Percentiles rank a stretch among this genome's conserved stretches.
These are phyloP conservation scores for Mucor ambiguus DNA, from an alignment of 371 early-diverging fungal species.

Conservation along the genomic window DNA sequence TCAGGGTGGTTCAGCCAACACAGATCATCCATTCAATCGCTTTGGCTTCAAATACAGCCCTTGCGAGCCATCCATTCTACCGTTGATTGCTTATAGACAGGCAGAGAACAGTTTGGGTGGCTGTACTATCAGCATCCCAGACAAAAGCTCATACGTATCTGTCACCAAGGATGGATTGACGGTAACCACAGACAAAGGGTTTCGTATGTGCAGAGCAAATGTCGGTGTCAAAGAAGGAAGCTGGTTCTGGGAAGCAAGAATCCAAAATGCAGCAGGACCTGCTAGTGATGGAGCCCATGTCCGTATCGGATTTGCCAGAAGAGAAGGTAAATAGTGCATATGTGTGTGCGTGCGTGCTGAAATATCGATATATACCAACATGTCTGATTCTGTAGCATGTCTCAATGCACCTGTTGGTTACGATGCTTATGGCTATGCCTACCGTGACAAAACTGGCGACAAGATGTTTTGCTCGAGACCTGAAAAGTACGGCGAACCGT, in stretches of 20 bases:
- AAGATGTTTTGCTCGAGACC: conserved; percentile 64
- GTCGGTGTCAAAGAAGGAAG: conserved; percentile 68
- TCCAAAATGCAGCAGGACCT: conserved; percentile 45
- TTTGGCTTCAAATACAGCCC: conserved; percentile 70
- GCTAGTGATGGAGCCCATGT: conserved; percentile 62
- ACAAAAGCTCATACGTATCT: conserved; percentile 67
- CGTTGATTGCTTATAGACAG: conserved; percentile 58
- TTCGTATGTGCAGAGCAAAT: conserved; percentile 72
- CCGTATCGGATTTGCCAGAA: conserved; percentile 67
- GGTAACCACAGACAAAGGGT: conserved; percentile 67
- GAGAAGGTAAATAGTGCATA: conserved; percentile 67
- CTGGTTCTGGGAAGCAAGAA: conserved; percentile 71
- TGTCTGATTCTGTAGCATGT: conserved; percentile 42
- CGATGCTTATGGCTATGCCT: conserved; percentile 71
- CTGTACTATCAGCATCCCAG: conserved; percentile 60
- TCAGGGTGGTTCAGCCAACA: conserved; percentile 23
- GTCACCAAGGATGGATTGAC: conserved; percentile 65
- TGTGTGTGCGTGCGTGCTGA: too few species aligned
- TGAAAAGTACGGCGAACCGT: conserved; percentile 60
- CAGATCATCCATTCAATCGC: conserved; percentile 52
- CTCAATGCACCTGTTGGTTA: conserved; percentile 72
- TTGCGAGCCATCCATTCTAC: conserved; percentile 58
- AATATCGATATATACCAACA: neutral
- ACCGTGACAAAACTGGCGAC: conserved; percentile 70
- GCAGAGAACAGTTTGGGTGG: conserved; percentile 50